Conservation (phyloP, 306 rosid genomes). For the Vigna reflexopilosa region DNA sequence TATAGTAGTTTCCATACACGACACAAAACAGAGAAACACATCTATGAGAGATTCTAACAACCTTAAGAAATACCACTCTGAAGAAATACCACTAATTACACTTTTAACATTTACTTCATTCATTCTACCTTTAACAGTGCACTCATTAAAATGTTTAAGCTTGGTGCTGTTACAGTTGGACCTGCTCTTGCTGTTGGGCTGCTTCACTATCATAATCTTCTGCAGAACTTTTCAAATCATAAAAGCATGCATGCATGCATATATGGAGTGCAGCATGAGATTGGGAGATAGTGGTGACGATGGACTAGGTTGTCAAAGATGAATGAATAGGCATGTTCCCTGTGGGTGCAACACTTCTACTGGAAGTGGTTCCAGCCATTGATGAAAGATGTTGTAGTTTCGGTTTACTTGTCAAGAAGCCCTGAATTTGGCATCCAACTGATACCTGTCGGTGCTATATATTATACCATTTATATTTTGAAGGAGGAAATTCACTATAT, state of each 20-base stretch:
- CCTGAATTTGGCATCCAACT: slow-evolving; percentile 12
- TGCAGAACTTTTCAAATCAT: not conserved
- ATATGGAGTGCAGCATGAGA: not conserved
- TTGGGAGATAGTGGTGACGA: not conserved
- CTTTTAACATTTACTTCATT: too few species aligned
- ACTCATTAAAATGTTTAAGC: too few species aligned
- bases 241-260: not conserved
- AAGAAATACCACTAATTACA: too few species aligned
- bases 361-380: slow-evolving; percentile 33
- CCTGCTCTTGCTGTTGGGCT: too few species aligned
- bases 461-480: not conserved
- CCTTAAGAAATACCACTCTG: too few species aligned
- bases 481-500: not conserved
- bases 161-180: too few species aligned
- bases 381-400: not conserved
- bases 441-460: slow-evolving; percentile 11
- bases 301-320: not conserved
- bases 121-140: too few species aligned
- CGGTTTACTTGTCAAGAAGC: slow-evolving; percentile 8
- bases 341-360: slow-evolving; percentile 3
- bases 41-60: too few species aligned
- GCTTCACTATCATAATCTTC: too few species aligned
- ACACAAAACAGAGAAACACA: too few species aligned
- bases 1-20: too few species aligned
- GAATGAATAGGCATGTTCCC: slow-evolving; percentile 33